Base-by-base conservation (phyloP, 2,329 filamentous ascomycete species). In the Trichoderma sp. region DNA sequence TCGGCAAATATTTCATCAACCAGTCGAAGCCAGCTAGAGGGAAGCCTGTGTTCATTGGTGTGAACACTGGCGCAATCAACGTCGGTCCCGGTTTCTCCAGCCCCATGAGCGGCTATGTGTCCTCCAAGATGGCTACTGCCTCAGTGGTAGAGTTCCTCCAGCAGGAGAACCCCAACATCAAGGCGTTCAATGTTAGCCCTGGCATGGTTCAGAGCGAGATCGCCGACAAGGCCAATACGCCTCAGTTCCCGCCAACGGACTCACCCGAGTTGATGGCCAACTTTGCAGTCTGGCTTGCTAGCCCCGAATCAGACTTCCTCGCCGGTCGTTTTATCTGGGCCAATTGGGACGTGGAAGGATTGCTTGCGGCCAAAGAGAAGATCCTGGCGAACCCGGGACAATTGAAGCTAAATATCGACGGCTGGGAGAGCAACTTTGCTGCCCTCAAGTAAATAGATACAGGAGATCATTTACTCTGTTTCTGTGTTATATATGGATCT, bases 141-240 rank as follows among this genome's bases (percentile, higher is more conserved):
- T 71, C 68, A 1, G 68, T 71, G 18, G 68, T 71, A 24, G 68
- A 71, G 29, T 71, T 71, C 7, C 50, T 71, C 2, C 68, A 71
- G 27, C 35, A 24, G 16, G 68, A 71, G 27, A n/a, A 71, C 4
- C 56, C 68, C 3, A 71, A 71, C 24, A 63, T 71, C 27, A 71
- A 63, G 27, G 56, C 68, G 1, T 63, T 71, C 1, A 71, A 50
- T 11, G 68, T 71, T 4, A 71, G 56, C 11, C 68, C 68, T 27
- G 68, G 68, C 3, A n/a, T 33, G 6, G 68, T 71, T 11, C 27
- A 63, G 12, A 71, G 56, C 14, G 68, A 71, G 2, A 71, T 71
- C 35, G 31, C 24, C 18, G 68, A 16, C 24, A 71, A 71, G 50
- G 7, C 68, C 27, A 63, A 33, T 18, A 11, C 7, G 8, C 27